phyloP scores from a whole-genome alignment of 2,329 filamentous ascomycete species.

The Sclerotinia spermophila region DNA sequence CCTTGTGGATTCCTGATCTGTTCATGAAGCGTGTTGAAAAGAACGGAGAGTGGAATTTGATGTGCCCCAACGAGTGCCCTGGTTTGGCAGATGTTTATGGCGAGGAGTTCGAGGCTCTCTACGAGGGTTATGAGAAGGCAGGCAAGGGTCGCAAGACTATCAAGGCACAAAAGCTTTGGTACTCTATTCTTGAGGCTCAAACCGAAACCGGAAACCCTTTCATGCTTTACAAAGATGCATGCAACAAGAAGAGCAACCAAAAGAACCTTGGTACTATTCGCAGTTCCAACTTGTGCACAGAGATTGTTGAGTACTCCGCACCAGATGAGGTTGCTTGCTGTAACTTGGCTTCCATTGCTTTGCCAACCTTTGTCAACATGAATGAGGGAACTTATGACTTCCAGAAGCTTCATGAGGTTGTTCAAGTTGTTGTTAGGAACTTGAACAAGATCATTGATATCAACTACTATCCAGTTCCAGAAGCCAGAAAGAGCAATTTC shows the following conservation, averaged over 20 bases:
- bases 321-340: slow-evolving; percentile 98
- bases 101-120: slow-evolving; percentile 93
- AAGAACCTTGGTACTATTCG: slow-evolving; percentile 99
- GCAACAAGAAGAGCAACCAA: slow-evolving; percentile 99
- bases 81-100: slow-evolving; percentile 95
- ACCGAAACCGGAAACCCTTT: slow-evolving; percentile 99
- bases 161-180: slow-evolving; percentile 99
- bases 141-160: slow-evolving; percentile 85
- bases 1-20: slow-evolving; percentile 95
- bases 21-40: slow-evolving; percentile 99
- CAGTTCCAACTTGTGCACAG: slow-evolving; percentile 97
- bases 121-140: slow-evolving; percentile 86
- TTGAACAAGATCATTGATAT: slow-evolving; percentile 98
- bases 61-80: slow-evolving; percentile 96
- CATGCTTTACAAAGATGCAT: slow-evolving; percentile 99
- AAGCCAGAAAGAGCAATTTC: slow-evolving; percentile 95
- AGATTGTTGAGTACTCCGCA: slow-evolving; percentile 96
- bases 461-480: slow-evolving; percentile 96
- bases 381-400: slow-evolving; percentile 86
- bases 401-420: slow-evolving; percentile 92
- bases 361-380: slow-evolving; percentile 89
- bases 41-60: slow-evolving; percentile 94
- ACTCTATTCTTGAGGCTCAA: slow-evolving; percentile 95
- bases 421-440: slow-evolving; percentile 88
- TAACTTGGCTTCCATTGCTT: slow-evolving; percentile 91